A percentile compares a stretch with the other conserved stretches of the same genome.
Conservation (phyloP, 768 basidiomycete genomes). For the Calocybe gangraenosa region DNA sequence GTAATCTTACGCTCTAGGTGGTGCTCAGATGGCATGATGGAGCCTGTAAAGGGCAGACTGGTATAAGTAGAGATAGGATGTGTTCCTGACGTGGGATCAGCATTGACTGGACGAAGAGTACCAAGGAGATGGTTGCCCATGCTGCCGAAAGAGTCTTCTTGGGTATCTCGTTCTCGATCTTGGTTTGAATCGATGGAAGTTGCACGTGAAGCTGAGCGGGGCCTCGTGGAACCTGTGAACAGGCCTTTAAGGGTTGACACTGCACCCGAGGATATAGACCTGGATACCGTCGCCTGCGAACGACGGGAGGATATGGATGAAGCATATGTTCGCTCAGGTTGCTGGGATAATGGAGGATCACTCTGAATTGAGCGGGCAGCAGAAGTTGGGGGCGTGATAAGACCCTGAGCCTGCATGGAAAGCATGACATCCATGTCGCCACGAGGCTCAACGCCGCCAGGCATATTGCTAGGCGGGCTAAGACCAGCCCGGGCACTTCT, state of each 20-base stretch:
- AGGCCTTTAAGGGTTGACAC: constrained; percentile 60
- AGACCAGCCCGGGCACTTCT: constrained; percentile 72
- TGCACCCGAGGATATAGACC: constrained; percentile 32
- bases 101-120: constrained; percentile 40
- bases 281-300: constrained; percentile 38
- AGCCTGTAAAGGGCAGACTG: constrained; percentile 28
- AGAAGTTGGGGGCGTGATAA: constrained; percentile 34
- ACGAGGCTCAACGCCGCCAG: constrained; percentile 54
- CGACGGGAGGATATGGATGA: constrained; percentile 42
- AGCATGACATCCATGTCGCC: constrained; percentile 85
- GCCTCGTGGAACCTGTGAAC: constrained; percentile 44
- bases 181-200: constrained; percentile 36
- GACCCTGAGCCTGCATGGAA: constrained; percentile 69
- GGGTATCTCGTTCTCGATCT: constrained; percentile 27
- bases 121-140: constrained; percentile 52
- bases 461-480: constrained; percentile 37
- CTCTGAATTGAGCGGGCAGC: constrained; percentile 21
- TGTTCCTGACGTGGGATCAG: constrained; percentile 24
- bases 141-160: constrained; percentile 53
- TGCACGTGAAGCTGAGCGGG: constrained; percentile 53
- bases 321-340: constrained; percentile 36
- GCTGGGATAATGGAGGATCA: constrained; percentile 23
- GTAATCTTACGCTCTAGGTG: constrained; percentile 32
- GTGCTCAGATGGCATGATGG: constrained; percentile 23
- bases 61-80: constrained; percentile 25